Conservation (phyloP, 768 basidiomycete species). For the Mycena belliarum region DNA sequence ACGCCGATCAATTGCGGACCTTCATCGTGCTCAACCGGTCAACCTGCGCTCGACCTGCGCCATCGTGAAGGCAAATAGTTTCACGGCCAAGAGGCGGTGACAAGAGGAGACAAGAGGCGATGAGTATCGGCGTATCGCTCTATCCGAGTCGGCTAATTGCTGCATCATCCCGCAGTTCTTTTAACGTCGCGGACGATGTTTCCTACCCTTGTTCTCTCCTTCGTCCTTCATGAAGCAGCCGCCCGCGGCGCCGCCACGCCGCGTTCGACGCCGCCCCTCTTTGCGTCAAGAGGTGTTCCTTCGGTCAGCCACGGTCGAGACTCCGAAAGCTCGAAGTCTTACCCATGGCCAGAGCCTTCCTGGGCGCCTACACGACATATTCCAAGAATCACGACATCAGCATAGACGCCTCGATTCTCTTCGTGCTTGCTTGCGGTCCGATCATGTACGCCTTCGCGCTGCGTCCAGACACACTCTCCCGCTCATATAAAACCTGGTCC, state of each 20-base stretch:
- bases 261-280: slow-evolving; percentile 61
- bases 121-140: no score
- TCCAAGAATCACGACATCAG: slow-evolving; percentile 29
- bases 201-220: no score
- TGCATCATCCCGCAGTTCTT: no score
- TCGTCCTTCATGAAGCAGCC: slow-evolving; percentile 39
- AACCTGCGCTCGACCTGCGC: no score
- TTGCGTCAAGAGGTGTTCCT: not conserved
- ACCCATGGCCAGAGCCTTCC: slow-evolving; percentile 57
- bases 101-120: no score
- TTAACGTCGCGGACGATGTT: no score
- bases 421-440: slow-evolving; percentile 14
- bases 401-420: slow-evolving; percentile 10
- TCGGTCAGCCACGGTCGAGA: not conserved
- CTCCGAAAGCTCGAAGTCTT: not conserved
- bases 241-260: slow-evolving; percentile 76
- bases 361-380: slow-evolving; percentile 66
- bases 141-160: no score
- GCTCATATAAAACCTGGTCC: slow-evolving; percentile 52
- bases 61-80: no score
- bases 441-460: slow-evolving; percentile 19
- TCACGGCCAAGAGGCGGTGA: no score
- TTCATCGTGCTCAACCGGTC: no score
- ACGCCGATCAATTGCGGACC: no score
- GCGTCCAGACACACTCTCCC: slow-evolving; percentile 46